These are phyloP conservation scores for Candida yuanshanica DNA, from an alignment of 805 yeast genomes.

Conservation along the genomic window DNA sequence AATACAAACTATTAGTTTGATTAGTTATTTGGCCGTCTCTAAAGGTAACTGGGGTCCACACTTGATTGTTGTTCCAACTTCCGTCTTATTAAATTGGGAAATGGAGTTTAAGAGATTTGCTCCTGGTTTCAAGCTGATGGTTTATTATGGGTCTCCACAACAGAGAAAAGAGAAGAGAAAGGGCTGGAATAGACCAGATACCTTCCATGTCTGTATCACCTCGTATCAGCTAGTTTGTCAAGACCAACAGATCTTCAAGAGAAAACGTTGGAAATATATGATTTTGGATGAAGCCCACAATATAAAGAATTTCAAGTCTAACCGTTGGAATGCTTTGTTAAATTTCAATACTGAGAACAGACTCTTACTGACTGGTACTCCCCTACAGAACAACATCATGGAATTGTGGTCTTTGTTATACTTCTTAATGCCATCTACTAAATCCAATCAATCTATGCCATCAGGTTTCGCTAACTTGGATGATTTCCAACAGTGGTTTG, in stretches of 20 bases:
- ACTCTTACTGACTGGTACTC: conserved; percentile 90
- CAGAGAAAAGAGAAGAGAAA: conserved; percentile 92
- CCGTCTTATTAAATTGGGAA: conserved; percentile 97
- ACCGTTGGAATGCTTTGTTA: conserved; percentile 92
- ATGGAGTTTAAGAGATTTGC: conserved; percentile 98
- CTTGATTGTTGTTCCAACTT: conserved; percentile 92
- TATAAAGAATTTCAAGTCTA: conserved; percentile 92
- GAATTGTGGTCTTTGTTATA: conserved; percentile 95
- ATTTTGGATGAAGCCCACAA: conserved; percentile 97
- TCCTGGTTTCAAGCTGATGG: conserved; percentile 93
- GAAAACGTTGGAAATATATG: conserved; percentile 95
- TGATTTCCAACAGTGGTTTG: conserved; percentile 98
- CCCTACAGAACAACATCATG: conserved; percentile 88
- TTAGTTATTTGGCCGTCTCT: conserved; percentile 87
- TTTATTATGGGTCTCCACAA: conserved; percentile 95
- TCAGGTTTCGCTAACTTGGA: conserved; percentile 90
- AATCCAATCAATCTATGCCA: conserved; percentile 69
- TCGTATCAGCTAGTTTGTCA: conserved; percentile 97
- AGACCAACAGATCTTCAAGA: conserved; percentile 88
- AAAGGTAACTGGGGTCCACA: conserved; percentile 98
- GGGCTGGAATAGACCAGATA: conserved; percentile 96
- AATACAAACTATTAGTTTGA: conserved; percentile 85
- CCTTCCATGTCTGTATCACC: conserved; percentile 95
- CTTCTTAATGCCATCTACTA: conserved; percentile 90
- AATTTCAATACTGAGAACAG: conserved; percentile 92